Evolutionary conservation across 805 yeast species (phyloP).

Genomic region (Nakazawaea molendinolei): DNA sequence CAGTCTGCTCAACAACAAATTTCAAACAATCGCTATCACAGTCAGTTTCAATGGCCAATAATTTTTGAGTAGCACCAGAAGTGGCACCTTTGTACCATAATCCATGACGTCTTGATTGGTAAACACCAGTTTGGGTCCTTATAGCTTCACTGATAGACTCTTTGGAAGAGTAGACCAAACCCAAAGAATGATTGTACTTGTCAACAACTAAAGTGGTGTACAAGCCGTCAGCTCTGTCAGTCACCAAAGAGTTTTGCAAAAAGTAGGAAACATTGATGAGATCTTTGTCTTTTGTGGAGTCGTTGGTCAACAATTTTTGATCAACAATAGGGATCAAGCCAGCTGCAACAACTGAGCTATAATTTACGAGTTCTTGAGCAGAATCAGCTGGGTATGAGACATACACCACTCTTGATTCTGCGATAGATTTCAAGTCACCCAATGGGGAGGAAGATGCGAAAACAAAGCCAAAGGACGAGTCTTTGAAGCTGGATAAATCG

Average conservation of each 20-base stretch:
- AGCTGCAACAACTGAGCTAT: constrained; percentile 20
- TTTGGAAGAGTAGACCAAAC: constrained; percentile 83
- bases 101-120: constrained; percentile 88
- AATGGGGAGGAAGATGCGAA: constrained; percentile 15
- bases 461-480: constrained; percentile 17
- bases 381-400: constrained; percentile 13
- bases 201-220: constrained; percentile 81
- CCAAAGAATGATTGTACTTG: constrained; percentile 62
- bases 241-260: constrained; percentile 46
- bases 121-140: constrained; percentile 78
- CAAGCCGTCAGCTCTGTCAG: constrained; percentile 85
- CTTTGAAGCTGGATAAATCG: constrained; percentile 15
- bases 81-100: constrained; percentile 96
- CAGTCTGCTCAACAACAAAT: constrained; percentile 79
- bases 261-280: constrained; percentile 33
- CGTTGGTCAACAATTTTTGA: constrained; percentile 25
- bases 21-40: constrained; percentile 91
- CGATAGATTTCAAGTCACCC: constrained; percentile 13
- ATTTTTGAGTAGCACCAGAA: constrained; percentile 89
- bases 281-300: constrained; percentile 19
- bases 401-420: constrained; percentile 18
- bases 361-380: constrained; percentile 13
- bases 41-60: constrained; percentile 63
- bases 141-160: constrained; percentile 81
- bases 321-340: constrained; percentile 32